These are phyloP conservation scores for Murraya paniculata DNA, from an alignment of 345 rosid species.

Conservation along the genomic window DNA sequence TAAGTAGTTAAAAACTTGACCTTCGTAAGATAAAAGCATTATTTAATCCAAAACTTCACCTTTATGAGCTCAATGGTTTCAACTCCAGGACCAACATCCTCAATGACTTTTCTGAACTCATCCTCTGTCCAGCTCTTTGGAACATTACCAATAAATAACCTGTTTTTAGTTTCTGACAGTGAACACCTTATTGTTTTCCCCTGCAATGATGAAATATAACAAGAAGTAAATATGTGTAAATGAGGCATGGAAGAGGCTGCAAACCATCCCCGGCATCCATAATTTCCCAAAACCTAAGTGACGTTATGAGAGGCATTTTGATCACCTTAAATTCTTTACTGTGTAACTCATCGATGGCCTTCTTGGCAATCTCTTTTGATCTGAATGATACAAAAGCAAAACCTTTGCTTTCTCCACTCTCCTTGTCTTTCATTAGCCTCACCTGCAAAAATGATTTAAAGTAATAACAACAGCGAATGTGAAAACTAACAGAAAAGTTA, in stretches of 20 bases:
- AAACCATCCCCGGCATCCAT: conserved; percentile 4
- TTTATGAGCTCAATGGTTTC: conserved; percentile 88
- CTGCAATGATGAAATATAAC: conserved; percentile 38
- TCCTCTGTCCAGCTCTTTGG: conserved; percentile 95
- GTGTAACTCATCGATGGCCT: conserved; percentile 83
- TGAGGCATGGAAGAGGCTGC: not conserved
- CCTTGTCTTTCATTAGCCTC: conserved; percentile 87
- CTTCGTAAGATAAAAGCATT: not conserved
- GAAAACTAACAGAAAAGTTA: not conserved
- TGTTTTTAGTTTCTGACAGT: conserved; percentile 85
- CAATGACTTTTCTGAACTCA: conserved; percentile 75
- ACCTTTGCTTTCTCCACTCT: conserved; percentile 94
- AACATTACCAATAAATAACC: conserved; percentile 90
- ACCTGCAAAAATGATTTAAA: conserved; percentile 44
- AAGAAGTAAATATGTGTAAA: conserved; percentile 2
- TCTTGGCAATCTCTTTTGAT: conserved; percentile 74
- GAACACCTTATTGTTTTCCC: conserved; percentile 96
- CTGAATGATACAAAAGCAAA: conserved; percentile 85
- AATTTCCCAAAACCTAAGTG: not conserved
- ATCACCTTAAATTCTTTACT: conserved; percentile 88
- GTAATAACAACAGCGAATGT: conserved; percentile 2
- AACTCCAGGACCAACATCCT: conserved; percentile 89
- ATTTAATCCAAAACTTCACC: conserved; percentile 41
- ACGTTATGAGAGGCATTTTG: conserved; percentile 14
- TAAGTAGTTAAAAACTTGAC: conserved; percentile 7